phyloP scores from a whole-genome alignment of 305 asterid species.

The Fraxinus ornus region DNA sequence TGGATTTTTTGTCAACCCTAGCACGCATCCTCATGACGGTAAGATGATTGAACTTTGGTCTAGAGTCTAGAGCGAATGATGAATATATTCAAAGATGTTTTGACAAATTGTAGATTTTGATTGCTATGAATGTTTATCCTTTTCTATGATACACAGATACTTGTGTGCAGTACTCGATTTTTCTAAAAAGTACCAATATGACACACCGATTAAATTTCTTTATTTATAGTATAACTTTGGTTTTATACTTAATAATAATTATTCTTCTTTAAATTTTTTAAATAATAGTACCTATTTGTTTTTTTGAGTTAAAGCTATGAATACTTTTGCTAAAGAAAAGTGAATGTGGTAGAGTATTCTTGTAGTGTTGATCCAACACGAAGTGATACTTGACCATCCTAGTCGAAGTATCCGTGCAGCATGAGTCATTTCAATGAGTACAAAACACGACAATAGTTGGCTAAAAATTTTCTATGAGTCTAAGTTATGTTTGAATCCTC shows the following conservation, averaged over 20 bases:
- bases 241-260: not conserved
- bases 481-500: not conserved
- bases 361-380: not conserved
- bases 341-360: not conserved
- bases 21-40: not conserved
- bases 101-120: not conserved
- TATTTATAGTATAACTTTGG: not conserved
- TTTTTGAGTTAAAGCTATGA: not conserved
- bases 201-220: not conserved
- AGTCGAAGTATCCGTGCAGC: not conserved
- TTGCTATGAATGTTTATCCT: not conserved
- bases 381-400: not conserved
- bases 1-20: too few species aligned
- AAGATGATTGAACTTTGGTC: not conserved
- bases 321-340: not conserved
- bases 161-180: not conserved
- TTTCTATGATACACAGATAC: not conserved
- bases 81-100: not conserved
- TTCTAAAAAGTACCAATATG: not conserved
- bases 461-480: not conserved
- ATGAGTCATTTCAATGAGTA: not conserved
- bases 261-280: not conserved
- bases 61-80: not conserved
- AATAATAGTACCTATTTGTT: not conserved
- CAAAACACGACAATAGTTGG: not conserved